Evolutionary conservation across 306 rosid genomes (phyloP), one percentile per base, ranked within the genome.

Genomic region (Fragaria iinumae): DNA sequence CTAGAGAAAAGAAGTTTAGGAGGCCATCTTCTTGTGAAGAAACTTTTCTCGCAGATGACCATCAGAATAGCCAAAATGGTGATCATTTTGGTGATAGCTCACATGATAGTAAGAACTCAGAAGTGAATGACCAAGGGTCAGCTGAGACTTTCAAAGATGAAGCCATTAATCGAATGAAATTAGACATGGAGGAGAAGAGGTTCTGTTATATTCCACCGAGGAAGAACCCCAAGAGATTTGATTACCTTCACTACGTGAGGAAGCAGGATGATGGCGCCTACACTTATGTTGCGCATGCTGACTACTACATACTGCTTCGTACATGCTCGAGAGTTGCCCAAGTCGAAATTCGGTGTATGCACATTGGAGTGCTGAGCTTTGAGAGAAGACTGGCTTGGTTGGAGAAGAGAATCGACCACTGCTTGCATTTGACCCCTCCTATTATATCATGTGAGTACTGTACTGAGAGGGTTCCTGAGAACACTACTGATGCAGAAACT

Each of bases 141-240:
- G 67, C 9, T 13, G 21, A 62, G 10, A 62, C 21, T 50, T 45
- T 4, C 74, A 88, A 71, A 32, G 83, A 81, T 13, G 91, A 81
- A 80, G 87, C 89, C 68, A 87, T 91, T 77, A 72, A 74, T 84
- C 75, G 17, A 72, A 45, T 94, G 85, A 91, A 90, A 81, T 62
- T 86, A 59, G 91, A 91, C 75, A 91, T 91, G 97, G 98, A 87
- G 80, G 96, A 91, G 86, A 89, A 94, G 59, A 88, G 88, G 73
- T 91, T 94, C 79, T 85, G 48, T 50, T 91, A 91, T 79, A 81
- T 94, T 72, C 90, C 91, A 10, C 96, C 96, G 5, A 83, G 89
- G 82, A 77, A 65, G 66, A 79, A 82, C 39, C 12, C 17, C 38
- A 88, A 74, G 77, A 85, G 82, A 80, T 76, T 73, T 16, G 93